Base-by-base conservation (phyloP, 768 basidiomycete species). In the Gymnopilus junonius region DNA sequence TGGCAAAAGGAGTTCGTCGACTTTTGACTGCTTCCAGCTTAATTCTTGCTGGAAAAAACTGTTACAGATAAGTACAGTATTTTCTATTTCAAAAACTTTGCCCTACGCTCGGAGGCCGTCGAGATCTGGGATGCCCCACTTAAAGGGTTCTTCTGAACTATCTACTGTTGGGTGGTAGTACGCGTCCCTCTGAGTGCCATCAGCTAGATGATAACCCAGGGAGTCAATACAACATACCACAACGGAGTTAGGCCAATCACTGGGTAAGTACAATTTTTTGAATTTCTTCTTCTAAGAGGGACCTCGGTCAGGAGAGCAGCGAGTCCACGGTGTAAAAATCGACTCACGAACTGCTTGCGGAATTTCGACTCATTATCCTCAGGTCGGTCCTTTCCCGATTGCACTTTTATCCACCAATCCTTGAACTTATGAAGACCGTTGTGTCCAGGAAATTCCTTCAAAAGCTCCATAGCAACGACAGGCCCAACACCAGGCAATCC, bases 101-200 rank as follows among this genome's bases (percentile, higher is more conserved):
- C 77, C 87, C 59, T 73, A 96, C 94, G 83, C 76, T 65, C 95
- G 87, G 58, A 99, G 84, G 2, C 90, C 95, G 71, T 97, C 94
- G 1, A 99, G 85, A 73, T 99, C 97, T n/a, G 96, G 94, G 65
- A 95, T 79, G 4, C 94, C 95, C 97, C 97, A 99, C 69, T 94
- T 93, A 74, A 99, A 99, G 0, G 92, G 89, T 65, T 98, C 96
- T 59, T 95, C 90, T 0, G 95, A 97, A 39, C 87, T 85, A 72
- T 98, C 95, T 7, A 97, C 92, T 0, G 89, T 86, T 0, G 97
- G 97, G 70, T 95, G 88, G 71, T 92, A 92, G 75, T 99, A 99
- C 8, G 94, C 97, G 62, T 97, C 94, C 61, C 92, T 82, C 95
- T 97, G 71, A 43, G 39, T 12, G 25, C 29, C 7, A 59, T 45